phyloP scores from a whole-genome alignment of 345 rosid species.

The Aurinia saxatilis region DNA sequence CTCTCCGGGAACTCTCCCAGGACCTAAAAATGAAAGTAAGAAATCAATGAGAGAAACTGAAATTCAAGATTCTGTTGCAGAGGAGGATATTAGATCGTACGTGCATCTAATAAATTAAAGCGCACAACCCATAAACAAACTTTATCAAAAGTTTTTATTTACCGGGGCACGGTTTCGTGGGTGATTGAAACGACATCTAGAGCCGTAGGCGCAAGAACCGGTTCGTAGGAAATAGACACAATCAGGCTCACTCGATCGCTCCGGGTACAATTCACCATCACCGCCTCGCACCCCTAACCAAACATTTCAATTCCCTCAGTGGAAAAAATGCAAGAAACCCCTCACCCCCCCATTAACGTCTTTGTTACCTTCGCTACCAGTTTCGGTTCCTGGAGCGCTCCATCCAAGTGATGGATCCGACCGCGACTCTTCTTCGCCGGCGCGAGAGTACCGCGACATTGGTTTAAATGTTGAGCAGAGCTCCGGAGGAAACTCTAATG shows the following conservation, averaged over 20 bases:
- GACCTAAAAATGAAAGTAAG: slow-evolving; percentile 38
- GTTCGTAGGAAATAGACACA: slow-evolving; percentile 76
- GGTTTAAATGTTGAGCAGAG: not conserved
- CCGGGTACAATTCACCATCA: slow-evolving; percentile 55
- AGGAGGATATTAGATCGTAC: no score
- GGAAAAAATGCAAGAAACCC: slow-evolving; percentile 20
- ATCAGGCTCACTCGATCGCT: slow-evolving; percentile 64
- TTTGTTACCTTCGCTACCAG: slow-evolving; percentile 57
- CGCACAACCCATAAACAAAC: not conserved
- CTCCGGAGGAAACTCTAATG: slow-evolving; percentile 53
- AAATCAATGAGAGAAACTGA: slow-evolving; percentile 4
- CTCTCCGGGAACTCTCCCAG: slow-evolving; percentile 72
- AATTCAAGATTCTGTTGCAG: not conserved
- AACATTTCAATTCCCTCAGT: not conserved
- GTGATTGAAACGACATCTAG: slow-evolving; percentile 93
- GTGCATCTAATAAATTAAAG: no score
- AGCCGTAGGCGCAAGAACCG: slow-evolving; percentile 76
- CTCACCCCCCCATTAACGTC: not conserved
- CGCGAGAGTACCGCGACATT: slow-evolving; percentile 66
- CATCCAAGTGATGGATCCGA: slow-evolving; percentile 72
- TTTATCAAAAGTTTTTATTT: slow-evolving; percentile 30
- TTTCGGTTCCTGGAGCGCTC: slow-evolving; percentile 48
- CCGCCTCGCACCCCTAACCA: slow-evolving; percentile 47
- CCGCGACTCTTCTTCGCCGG: slow-evolving; percentile 48
- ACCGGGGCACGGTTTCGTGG: slow-evolving; percentile 78